Conservation (phyloP, 345 rosid genomes). For the Anastatica hierochuntica region DNA sequence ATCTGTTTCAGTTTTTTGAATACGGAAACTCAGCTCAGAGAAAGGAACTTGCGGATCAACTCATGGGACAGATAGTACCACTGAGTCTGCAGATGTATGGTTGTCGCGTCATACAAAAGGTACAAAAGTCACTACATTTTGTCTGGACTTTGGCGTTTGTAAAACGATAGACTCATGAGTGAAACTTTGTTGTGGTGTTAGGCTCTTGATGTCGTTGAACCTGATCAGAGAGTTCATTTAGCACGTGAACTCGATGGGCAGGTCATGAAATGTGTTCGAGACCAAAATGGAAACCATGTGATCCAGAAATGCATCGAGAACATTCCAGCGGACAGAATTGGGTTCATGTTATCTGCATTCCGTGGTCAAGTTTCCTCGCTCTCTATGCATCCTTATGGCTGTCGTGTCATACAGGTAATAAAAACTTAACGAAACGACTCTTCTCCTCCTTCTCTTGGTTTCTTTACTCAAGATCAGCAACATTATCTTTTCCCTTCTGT, state of each 20-base stretch:
- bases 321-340: constrained; percentile 46
- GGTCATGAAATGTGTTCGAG: constrained; percentile 69
- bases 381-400: constrained; percentile 76
- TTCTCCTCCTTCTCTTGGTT: constrained; percentile 1
- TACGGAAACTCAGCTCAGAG: constrained; percentile 48
- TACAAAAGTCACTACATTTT: constrained; percentile 8
- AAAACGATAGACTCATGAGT: background rate
- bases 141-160: background rate
- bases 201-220: constrained; percentile 72
- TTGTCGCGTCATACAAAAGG: constrained; percentile 75
- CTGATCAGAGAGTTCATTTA: constrained; percentile 54
- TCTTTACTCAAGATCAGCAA: background rate
- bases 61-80: constrained; percentile 50
- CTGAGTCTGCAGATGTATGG: constrained; percentile 72
- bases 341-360: constrained; percentile 50
- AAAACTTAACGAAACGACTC: background rate
- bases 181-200: constrained; percentile 16
- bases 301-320: constrained; percentile 76
- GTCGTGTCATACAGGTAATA: constrained; percentile 71
- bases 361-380: constrained; percentile 55
- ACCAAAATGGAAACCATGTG: constrained; percentile 86
- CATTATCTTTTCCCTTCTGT: too few species aligned
- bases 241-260: constrained; percentile 70
- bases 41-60: too few species aligned
- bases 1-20: constrained; percentile 46